Evolutionary conservation across 306 rosid species (phyloP).

Genomic region (Mucuna pruriens): DNA sequence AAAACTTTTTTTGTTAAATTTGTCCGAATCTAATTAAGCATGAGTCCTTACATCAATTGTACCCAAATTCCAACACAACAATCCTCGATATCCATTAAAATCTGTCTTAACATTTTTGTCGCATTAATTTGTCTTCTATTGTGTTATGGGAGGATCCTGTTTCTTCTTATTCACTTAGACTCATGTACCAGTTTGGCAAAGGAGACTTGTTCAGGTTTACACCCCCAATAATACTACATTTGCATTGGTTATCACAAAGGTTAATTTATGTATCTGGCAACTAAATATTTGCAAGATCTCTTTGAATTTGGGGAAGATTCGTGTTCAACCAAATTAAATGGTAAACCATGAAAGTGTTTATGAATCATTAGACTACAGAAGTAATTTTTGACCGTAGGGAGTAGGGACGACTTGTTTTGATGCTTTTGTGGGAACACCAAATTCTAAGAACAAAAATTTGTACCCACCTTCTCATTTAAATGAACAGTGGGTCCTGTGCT

Average conservation of each 20-base stretch:
- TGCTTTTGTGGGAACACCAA: neutral
- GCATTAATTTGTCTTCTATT: neutral
- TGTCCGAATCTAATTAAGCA: neutral
- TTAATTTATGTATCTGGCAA: neutral
- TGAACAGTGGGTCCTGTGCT: neutral
- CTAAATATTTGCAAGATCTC: neutral
- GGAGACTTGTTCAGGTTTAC: neutral
- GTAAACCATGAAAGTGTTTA: conserved; percentile 20
- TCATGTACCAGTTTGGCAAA: neutral
- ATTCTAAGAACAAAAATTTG: neutral
- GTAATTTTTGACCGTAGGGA: neutral
- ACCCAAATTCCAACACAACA: conserved; percentile 13
- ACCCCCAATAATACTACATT: conserved; percentile 18
- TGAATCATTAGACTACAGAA: conserved; percentile 22
- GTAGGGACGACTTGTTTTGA: neutral
- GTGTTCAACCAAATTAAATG: conserved; percentile 29
- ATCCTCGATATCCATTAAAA: neutral
- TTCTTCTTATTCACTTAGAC: neutral
- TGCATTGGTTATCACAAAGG: neutral
- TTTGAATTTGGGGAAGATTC: neutral
- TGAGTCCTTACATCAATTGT: neutral
- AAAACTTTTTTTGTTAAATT: neutral
- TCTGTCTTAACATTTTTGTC: conserved; percentile 21
- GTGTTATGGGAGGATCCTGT: neutral
- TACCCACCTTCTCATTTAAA: neutral